A percentile compares a stretch with the other conserved stretches of the same genome.
Conservation (phyloP, 305 asterid genomes). For the Andrographis paniculata region DNA sequence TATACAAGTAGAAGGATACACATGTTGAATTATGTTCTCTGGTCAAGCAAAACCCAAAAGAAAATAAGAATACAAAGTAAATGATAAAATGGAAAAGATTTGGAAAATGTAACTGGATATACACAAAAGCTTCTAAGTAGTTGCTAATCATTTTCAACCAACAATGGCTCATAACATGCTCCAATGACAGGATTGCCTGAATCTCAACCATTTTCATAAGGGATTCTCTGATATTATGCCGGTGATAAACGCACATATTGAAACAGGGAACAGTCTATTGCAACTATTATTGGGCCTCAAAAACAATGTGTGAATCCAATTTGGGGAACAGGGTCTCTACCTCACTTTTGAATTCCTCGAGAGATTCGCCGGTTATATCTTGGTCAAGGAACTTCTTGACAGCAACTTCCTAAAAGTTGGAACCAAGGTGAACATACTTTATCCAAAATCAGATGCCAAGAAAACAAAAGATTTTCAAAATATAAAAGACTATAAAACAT, state of each 20-base stretch:
- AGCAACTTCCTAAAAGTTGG: conserved; percentile 80
- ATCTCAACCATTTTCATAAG: neutral
- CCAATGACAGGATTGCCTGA: neutral
- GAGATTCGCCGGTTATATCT: conserved; percentile 78
- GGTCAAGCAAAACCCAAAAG: neutral
- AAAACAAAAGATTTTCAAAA: conserved; percentile 12
- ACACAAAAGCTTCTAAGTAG: neutral
- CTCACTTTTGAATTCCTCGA: conserved; percentile 96
- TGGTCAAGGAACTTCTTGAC: conserved; percentile 93
- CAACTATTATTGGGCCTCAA: neutral
- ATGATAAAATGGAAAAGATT: no score
- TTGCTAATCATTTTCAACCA: neutral
- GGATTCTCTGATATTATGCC: neutral
- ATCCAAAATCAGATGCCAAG: conserved; percentile 18
- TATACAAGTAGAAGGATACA: conserved; percentile 20
- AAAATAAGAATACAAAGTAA: no score
- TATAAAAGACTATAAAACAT: conserved; percentile 7
- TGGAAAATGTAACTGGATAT: no score
- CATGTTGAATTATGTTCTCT: neutral
- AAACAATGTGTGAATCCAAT: conserved; percentile 9
- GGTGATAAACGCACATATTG: neutral
- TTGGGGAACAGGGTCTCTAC: conserved; percentile 28
- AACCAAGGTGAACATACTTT: conserved; percentile 22
- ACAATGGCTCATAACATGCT: neutral
- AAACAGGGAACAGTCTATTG: neutral